Percentiles rank a stretch among this genome's conserved stretches.
These are phyloP conservation scores for Emericellopsis cladophorae DNA, from an alignment of 2,329 filamentous ascomycete species.

Conservation along the genomic window DNA sequence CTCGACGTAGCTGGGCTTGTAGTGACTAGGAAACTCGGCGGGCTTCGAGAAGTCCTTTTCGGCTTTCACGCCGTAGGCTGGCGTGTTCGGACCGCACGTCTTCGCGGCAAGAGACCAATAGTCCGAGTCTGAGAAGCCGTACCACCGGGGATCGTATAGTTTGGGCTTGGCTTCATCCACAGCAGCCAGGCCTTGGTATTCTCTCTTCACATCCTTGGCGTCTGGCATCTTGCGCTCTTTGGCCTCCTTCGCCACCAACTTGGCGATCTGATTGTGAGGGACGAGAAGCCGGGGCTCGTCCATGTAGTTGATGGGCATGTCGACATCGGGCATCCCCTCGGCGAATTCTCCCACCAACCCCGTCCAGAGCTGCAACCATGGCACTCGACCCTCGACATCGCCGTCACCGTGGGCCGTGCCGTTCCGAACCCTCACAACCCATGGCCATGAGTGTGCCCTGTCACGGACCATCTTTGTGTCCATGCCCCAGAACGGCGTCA, in stretches of 20 bases:
- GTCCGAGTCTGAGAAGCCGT: slow-evolving; percentile 22
- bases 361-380: slow-evolving; percentile 35
- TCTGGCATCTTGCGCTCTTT: slow-evolving; percentile 27
- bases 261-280: slow-evolving; percentile 41
- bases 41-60: slow-evolving; percentile 15
- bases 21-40: slow-evolving; percentile 19
- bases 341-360: slow-evolving; percentile 37
- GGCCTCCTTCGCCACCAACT: slow-evolving; percentile 33
- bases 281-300: slow-evolving; percentile 53
- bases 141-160: slow-evolving; percentile 34
- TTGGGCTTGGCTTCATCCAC: slow-evolving; percentile 20
- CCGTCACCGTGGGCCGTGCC: slow-evolving; percentile 26
- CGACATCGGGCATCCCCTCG: slow-evolving; percentile 45
- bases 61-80: slow-evolving; percentile 23
- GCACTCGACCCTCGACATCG: slow-evolving; percentile 24
- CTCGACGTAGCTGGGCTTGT: slow-evolving; percentile 21
- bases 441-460: slow-evolving; percentile 28
- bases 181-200: slow-evolving; percentile 25
- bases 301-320: slow-evolving; percentile 53
- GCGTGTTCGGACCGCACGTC: slow-evolving; percentile 43
- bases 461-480: slow-evolving; percentile 24
- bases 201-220: slow-evolving; percentile 27
- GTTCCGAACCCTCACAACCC: slow-evolving; percentile 33
- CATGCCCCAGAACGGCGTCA: slow-evolving; percentile 47
- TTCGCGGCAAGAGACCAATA: slow-evolving; percentile 48